A percentile compares a stretch with the other conserved stretches of the same genome.
Evolutionary conservation across 805 yeast genomes (phyloP).

Genomic region (Danielia oregonensis): DNA sequence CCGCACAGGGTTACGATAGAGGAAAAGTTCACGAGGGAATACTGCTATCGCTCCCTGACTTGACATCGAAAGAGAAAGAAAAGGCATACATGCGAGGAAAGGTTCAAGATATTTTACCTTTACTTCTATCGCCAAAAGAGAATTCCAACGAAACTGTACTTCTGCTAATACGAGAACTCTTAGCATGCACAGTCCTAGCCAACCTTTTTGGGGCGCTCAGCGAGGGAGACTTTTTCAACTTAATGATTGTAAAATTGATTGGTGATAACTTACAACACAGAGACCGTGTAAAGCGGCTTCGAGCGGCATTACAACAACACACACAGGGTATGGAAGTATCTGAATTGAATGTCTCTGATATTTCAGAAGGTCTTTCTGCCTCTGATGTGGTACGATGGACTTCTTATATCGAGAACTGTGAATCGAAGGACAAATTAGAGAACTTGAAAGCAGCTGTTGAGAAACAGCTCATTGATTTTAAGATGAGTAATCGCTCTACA

Average conservation of each 20-base stretch:
- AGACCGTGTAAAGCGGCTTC: slow-evolving; percentile 65
- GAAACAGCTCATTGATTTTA: too few species aligned
- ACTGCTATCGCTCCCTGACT: slow-evolving; percentile 31
- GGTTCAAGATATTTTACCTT: slow-evolving; percentile 44
- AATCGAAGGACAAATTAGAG: neutral
- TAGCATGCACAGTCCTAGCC: slow-evolving; percentile 46
- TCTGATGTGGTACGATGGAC: slow-evolving; percentile 5
- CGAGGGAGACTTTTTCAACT: slow-evolving; percentile 78
- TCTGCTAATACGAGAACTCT: slow-evolving; percentile 57
- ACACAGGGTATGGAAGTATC: slow-evolving; percentile 21
- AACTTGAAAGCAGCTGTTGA: neutral
- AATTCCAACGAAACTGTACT: slow-evolving; percentile 46
- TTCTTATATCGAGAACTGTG: slow-evolving; percentile 1
- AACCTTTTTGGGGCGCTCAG: slow-evolving; percentile 54
- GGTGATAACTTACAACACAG: slow-evolving; percentile 69
- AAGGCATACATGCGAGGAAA: slow-evolving; percentile 47
- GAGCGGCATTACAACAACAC: slow-evolving; percentile 69
- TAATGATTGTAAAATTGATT: slow-evolving; percentile 52
- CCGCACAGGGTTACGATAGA: slow-evolving; percentile 43
- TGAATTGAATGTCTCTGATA: neutral
- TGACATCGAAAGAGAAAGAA: slow-evolving; percentile 31
- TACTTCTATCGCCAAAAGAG: slow-evolving; percentile 44
- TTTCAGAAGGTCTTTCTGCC: neutral
- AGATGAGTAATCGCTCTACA: too few species aligned
- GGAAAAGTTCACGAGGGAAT: slow-evolving; percentile 60